Evolutionary conservation across 768 basidiomycete genomes (phyloP).

Genomic region (Phaeotremella fagi): DNA sequence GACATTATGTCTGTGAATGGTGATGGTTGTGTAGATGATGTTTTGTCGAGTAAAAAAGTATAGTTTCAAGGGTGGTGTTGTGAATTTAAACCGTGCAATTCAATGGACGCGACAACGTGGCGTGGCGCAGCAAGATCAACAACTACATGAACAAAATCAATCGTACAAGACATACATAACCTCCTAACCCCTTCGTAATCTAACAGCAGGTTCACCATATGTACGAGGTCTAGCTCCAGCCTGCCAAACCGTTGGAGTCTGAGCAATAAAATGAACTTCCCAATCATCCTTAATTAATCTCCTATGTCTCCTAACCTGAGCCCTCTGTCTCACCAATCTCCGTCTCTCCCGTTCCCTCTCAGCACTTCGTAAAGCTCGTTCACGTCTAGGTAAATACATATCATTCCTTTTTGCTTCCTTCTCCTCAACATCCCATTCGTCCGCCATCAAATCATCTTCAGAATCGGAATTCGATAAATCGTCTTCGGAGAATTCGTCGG

Average conservation of each 20-base stretch:
- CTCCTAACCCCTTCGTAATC: constrained; percentile 13
- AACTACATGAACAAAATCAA: too few species aligned
- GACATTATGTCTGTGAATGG: not conserved
- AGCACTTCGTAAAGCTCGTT: constrained; percentile 20
- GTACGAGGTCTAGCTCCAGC: constrained; percentile 35
- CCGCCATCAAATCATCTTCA: not conserved
- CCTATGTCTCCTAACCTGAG: constrained; percentile 2
- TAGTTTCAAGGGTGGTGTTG: not conserved
- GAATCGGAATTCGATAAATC: not conserved
- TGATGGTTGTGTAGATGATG: not conserved
- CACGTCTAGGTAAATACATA: constrained; percentile 33
- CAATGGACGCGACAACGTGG: not conserved
- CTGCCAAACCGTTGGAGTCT: constrained; percentile 37
- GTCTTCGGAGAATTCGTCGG: constrained; percentile 29
- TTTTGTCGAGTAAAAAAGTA: not conserved
- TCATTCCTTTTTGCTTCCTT: constrained; percentile 20
- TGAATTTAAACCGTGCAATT: too few species aligned
- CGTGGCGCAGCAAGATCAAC: not conserved
- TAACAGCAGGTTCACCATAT: constrained; percentile 37
- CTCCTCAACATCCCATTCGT: constrained; percentile 21
- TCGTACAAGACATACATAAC: not conserved
- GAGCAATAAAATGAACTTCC: constrained; percentile 39
- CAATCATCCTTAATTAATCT: constrained; percentile 19
- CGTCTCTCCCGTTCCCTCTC: constrained; percentile 27
- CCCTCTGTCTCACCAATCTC: constrained; percentile 17